phyloP scores from a whole-genome alignment of 306 rosid species.

The Pyrus betulifolia region DNA sequence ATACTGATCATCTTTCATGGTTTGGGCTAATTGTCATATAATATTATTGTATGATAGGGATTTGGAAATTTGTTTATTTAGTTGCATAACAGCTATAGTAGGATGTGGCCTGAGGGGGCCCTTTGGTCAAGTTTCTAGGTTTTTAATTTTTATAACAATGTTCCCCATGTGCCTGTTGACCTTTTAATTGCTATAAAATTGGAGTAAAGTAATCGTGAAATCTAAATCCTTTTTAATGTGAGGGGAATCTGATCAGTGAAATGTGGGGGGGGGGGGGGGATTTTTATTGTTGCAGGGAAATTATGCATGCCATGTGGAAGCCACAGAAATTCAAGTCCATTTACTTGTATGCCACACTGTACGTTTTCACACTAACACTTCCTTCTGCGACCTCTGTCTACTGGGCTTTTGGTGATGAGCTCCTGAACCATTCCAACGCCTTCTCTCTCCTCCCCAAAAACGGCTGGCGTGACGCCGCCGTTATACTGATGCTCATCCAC shows the following conservation, averaged over 20 bases:
- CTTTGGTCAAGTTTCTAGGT: conserved; percentile 10
- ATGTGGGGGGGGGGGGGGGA: background rate
- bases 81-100: background rate
- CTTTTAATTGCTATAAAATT: background rate
- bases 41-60: background rate
- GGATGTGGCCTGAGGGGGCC: background rate
- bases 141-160: background rate
- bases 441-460: conserved; percentile 86
- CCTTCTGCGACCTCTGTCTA: conserved; percentile 83
- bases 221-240: background rate
- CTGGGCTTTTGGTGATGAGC: conserved; percentile 92
- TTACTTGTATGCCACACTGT: conserved; percentile 79
- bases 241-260: background rate
- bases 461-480: conserved; percentile 75
- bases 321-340: conserved; percentile 91
- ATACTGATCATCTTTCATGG: background rate
- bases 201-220: background rate
- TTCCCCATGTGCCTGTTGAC: conserved; percentile 8
- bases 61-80: background rate
- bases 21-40: background rate
- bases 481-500: conserved; percentile 86
- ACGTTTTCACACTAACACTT: conserved; percentile 79
- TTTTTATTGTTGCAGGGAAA: conserved; percentile 52
- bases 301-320: conserved; percentile 99
- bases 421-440: conserved; percentile 83